phyloP scores from a whole-genome alignment of 169 alveolate species.

The Eimeria acervulina region DNA sequence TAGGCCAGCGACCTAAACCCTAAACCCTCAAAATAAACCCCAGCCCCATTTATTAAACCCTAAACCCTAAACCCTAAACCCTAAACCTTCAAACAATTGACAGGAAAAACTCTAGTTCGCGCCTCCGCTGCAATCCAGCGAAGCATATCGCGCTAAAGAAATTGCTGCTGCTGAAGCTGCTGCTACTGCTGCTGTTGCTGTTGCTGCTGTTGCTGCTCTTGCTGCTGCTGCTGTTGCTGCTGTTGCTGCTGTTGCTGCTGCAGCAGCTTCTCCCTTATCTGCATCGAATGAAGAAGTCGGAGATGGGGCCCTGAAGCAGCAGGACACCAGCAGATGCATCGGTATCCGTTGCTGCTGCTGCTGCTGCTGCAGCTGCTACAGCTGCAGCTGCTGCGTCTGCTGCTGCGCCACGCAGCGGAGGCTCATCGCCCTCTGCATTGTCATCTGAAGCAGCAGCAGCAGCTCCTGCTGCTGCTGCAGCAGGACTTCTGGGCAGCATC shows the following conservation, averaged over 20 bases:
- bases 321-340: not conserved
- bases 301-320: conserved; percentile 22
- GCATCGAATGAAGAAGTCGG: conserved; percentile 33
- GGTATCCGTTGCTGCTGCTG: not conserved
- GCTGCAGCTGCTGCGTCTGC: not conserved
- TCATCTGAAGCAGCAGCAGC: not conserved
- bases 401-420: not conserved
- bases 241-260: not conserved
- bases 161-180: not conserved
- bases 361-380: conserved; percentile 30
- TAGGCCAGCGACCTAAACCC: conserved; percentile 17
- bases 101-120: not conserved
- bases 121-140: not conserved
- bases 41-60: not conserved
- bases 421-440: not conserved
- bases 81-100: not conserved
- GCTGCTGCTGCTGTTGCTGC: conserved; percentile 25
- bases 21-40: not conserved
- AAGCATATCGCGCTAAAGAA: not conserved
- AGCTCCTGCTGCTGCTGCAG: not conserved
- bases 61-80: not conserved
- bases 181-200: conserved; percentile 16
- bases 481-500: not conserved
- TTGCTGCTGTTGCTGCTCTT: conserved; percentile 15
- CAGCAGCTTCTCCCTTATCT: conserved; percentile 34